Evolutionary conservation across 208 protist species (phyloP).

Genomic region (Wallacemonas sp.): DNA sequence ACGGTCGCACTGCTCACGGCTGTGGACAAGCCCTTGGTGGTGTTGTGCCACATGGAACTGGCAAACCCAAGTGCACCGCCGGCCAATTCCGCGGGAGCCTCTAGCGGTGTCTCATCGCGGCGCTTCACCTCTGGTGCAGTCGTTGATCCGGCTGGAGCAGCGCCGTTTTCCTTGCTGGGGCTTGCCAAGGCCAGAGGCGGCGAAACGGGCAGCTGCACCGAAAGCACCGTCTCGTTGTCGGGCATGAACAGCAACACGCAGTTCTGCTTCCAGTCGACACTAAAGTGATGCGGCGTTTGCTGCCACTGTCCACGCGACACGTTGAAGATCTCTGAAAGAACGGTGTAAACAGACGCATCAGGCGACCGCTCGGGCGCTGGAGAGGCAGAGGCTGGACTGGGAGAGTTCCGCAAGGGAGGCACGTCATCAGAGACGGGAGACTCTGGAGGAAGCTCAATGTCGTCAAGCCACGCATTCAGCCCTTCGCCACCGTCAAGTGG

Average conservation of each 20-base stretch:
- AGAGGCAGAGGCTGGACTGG: too few species aligned
- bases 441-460: constrained; percentile 18
- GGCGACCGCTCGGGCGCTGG: too few species aligned
- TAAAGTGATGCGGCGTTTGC: constrained; percentile 12
- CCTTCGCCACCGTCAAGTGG: not conserved
- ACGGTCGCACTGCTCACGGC: not conserved
- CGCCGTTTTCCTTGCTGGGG: too few species aligned
- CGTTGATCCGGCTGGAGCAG: not conserved
- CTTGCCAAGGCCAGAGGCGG: not conserved
- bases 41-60: not conserved
- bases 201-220: constrained; percentile 42
- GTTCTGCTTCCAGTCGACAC: constrained; percentile 31
- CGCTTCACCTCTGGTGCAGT: not conserved
- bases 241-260: constrained; percentile 33
- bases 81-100: too few species aligned
- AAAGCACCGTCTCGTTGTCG: constrained; percentile 33
- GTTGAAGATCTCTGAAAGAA: constrained; percentile 22
- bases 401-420: too few species aligned
- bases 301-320: not conserved
- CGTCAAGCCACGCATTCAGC: constrained; percentile 53
- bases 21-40: not conserved
- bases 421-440: not conserved
- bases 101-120: too few species aligned
- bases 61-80: not conserved
- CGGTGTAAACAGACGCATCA: too few species aligned